These are phyloP conservation scores for Diaporthe aspalathi DNA, from an alignment of 2,329 filamentous ascomycete genomes.

Conservation along the genomic window DNA sequence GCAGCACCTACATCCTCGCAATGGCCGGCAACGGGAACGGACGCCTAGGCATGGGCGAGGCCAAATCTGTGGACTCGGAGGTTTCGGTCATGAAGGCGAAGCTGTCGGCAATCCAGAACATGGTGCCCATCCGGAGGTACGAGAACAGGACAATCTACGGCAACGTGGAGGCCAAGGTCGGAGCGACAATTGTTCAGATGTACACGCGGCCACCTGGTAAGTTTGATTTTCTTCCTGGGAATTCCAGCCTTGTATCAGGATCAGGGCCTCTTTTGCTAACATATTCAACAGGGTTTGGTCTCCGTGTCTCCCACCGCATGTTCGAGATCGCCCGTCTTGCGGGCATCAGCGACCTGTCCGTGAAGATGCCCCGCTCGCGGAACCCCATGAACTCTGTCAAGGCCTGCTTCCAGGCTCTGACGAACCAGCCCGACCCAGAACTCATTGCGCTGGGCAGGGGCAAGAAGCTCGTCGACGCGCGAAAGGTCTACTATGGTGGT, in stretches of 20 bases:
- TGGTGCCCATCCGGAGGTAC: conserved; percentile 91
- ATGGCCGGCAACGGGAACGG: conserved; percentile 91
- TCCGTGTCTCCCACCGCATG: conserved; percentile 90
- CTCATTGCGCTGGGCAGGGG: conserved; percentile 89
- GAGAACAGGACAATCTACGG: conserved; percentile 94
- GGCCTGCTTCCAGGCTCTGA: conserved; percentile 85
- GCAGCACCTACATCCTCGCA: conserved; percentile 78
- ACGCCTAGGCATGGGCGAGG: conserved; percentile 87
- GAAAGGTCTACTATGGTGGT: conserved; percentile 97
- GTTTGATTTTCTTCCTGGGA: conserved; percentile 45
- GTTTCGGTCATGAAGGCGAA: conserved; percentile 79
- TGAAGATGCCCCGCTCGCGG: conserved; percentile 83
- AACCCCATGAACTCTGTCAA: conserved; percentile 99
- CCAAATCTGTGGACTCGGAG: conserved; percentile 81
- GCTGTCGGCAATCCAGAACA: conserved; percentile 87
- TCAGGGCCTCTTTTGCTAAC: conserved; percentile 22
- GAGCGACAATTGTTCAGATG: conserved; percentile 86
- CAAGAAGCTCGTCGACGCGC: conserved; percentile 94
- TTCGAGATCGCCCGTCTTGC: conserved; percentile 92
- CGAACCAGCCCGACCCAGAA: conserved; percentile 87
- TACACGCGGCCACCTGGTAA: conserved; percentile 88
- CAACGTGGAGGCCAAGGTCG: conserved; percentile 84
- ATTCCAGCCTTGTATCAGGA: not conserved
- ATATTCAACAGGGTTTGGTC: conserved; percentile 79
- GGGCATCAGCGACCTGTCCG: conserved; percentile 88